Percentiles rank a stretch among this genome's conserved stretches.
Evolutionary conservation across 1,284 basidiomycete species (phyloP).

Genomic region (Ustilago nuda): DNA sequence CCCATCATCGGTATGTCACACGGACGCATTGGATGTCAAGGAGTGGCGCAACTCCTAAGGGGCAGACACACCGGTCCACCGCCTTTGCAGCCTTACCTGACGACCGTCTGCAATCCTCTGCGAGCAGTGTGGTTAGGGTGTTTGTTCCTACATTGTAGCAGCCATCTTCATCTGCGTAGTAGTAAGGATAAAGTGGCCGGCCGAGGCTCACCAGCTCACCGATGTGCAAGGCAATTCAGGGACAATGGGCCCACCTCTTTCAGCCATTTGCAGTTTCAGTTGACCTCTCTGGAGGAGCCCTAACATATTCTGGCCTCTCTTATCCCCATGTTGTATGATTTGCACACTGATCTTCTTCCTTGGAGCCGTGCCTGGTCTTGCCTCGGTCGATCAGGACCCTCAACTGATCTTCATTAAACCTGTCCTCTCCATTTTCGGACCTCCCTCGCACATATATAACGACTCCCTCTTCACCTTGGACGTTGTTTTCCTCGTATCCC

Average conservation of each 20-base stretch:
- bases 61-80: background rate
- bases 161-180: constrained; percentile 11
- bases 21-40: background rate
- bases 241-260: background rate
- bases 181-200: background rate
- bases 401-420: constrained; percentile 1
- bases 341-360: background rate
- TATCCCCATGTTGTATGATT: constrained; percentile 12
- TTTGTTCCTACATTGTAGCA: constrained; percentile 5
- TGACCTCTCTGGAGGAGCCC: background rate
- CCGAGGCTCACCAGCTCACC: background rate
- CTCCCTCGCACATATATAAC: constrained; percentile 18
- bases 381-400: constrained; percentile 29
- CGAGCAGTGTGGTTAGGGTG: background rate
- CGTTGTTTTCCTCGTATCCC: background rate
- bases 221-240: background rate
- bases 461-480: background rate
- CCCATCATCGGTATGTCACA: background rate
- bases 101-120: background rate
- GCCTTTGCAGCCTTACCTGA: background rate
- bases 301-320: constrained; percentile 2
- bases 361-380: constrained; percentile 16
- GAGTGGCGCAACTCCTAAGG: background rate
- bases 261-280: background rate
- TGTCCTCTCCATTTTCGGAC: background rate